Base-by-base conservation (phyloP, 2,329 filamentous ascomycete genomes). In the Apiospora sp. region DNA sequence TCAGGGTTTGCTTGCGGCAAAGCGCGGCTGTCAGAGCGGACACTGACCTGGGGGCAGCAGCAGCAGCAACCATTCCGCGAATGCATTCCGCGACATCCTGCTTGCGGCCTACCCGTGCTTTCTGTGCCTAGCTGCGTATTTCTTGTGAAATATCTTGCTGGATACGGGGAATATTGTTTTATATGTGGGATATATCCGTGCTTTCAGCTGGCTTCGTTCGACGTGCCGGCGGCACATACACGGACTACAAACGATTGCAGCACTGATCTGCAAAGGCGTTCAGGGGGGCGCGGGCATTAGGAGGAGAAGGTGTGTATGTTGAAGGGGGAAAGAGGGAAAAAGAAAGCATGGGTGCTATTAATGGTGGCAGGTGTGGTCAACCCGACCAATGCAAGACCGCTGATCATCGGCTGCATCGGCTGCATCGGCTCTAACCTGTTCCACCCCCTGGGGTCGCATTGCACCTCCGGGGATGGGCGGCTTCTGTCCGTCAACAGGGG, bases 1-100 rank as follows among this genome's bases (percentile, higher is more conserved):
- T 41, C 49, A 13, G 49, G n/a, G 58, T 64, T 64, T 64, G 58
- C 58, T 64, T 64, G 58, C 58, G 58, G 58, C 58, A 41, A 64
- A 64, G 34, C 58, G 58, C 34, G 58, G 58, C 34, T 64, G 58
- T 41, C 58, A 14, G 22, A 41, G 16, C 8, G 34, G 34, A n/a
- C 8, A 13, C 51, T 30, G 2, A 24, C 30, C 51, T 54, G 24
- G 51, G 14, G 37, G 37, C 37, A 41, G 51, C 49, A n/a, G n/a
- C 48, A 48, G 0, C 46, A 22, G 49, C 49, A 54, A 24, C 49
- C 49, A 27, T 61, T 12, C 19, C 58, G 37, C 37, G 37, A 41
- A 41, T 41, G 37, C 37, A 41, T 49, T 49, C 48, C 22, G 48
- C 58, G 16, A 22, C n/a, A n/a, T 34, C 46, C 51, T 41, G 58